Conservation (phyloP, 169 alveolate genomes). For the Babesia gibsoni region DNA sequence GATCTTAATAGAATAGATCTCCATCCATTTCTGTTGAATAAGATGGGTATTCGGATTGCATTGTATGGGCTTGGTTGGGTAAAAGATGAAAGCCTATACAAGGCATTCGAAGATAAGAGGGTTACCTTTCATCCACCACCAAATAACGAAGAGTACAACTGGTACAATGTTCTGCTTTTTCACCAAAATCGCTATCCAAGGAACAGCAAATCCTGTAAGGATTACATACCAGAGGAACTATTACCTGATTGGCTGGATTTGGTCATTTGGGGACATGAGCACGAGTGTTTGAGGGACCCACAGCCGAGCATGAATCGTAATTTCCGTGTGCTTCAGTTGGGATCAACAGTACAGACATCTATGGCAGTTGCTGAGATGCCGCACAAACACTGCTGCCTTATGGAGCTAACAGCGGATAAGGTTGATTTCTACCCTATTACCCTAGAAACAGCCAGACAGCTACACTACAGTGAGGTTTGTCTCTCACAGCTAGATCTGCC, state of each 20-base stretch:
- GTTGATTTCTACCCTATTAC: constrained; percentile 87
- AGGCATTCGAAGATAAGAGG: constrained; percentile 83
- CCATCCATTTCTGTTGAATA: constrained; percentile 85
- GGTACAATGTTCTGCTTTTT: constrained; percentile 90
- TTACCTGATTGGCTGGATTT: constrained; percentile 59
- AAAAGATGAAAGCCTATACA: constrained; percentile 90
- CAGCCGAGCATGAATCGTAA: constrained; percentile 75
- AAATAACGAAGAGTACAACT: constrained; percentile 56
- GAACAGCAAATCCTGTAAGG: constrained; percentile 25
- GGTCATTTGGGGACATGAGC: constrained; percentile 90
- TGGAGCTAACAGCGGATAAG: constrained; percentile 78
- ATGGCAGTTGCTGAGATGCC: constrained; percentile 88
- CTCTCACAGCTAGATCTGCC: constrained; percentile 8
- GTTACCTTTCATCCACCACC: constrained; percentile 86
- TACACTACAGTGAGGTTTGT: constrained; percentile 66
- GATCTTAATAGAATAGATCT: constrained; percentile 82
- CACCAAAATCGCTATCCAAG: constrained; percentile 88
- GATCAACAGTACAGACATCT: constrained; percentile 92
- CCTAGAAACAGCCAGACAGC: constrained; percentile 84
- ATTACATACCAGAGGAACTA: constrained; percentile 30
- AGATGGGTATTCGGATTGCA: constrained; percentile 87
- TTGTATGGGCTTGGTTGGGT: constrained; percentile 95
- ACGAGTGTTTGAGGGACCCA: constrained; percentile 85
- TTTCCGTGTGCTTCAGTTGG: constrained; percentile 87
- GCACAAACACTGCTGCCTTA: constrained; percentile 85